Evolutionary conservation across 768 basidiomycete species (phyloP), one percentile per base, ranked within the genome.

Genomic region (Russula virescens): DNA sequence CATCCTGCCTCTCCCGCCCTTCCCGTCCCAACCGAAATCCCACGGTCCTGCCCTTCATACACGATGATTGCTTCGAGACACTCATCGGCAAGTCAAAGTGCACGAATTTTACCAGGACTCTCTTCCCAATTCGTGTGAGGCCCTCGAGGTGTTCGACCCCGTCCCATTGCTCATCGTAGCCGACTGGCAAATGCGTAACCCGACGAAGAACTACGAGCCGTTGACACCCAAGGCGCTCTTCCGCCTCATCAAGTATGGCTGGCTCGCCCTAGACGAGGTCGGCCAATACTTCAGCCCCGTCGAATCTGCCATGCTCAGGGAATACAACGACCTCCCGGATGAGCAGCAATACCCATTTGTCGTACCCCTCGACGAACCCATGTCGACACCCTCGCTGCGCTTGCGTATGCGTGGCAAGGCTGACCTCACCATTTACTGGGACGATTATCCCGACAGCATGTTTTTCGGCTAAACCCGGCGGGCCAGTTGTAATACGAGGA

Each of bases 61-160:
- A 10, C 6, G 56, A 65, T 19, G 66, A 57, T 7, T 52, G 21
- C 54, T 25, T 48, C 3, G 31, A 21, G 8, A 54, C 49, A 2
- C 66, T 71, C 66, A 70, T 13, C 60, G 60, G 58, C n/a, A 72
- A 72, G 14, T 74, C 42, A 74, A 74, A 60, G 73, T 74, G 31
- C 72, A 71, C 50, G 74, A 75, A 63, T 75, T 67, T 57, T 70
- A 68, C 4, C 45, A 69, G 62, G 72, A 71, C 57, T 60, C 52
- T 2, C 53, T 56, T n/a, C 31, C 49, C 1, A 46, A 35, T 19
- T 51, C 61, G 42, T 45, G 46, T 23, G 64, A 63, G 14, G 66
- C 62, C 0, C 71, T 69, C 16, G 72, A 71, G 54, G 11, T 70
- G 1, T 74, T 70, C 23, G 62, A 66, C 46, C 70, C 73, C 1